These are phyloP conservation scores for Niveomyces coronatus DNA, from an alignment of 2,329 filamentous ascomycete species.

Conservation along the genomic window DNA sequence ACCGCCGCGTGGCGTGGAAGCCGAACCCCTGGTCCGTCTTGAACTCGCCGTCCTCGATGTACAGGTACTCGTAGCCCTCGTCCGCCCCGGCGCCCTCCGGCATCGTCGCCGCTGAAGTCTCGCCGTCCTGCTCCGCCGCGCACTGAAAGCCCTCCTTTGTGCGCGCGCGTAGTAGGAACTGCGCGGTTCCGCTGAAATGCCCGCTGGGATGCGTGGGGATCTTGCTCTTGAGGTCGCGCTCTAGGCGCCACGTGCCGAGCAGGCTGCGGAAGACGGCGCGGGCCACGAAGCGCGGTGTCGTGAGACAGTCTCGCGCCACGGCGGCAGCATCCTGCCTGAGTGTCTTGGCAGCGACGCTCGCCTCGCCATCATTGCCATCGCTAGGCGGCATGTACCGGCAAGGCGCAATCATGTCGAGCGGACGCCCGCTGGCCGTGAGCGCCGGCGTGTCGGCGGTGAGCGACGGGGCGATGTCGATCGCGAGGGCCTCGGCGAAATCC, in stretches of 20 bases:
- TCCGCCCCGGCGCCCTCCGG: slow-evolving; percentile 12
- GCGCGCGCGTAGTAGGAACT: slow-evolving; percentile 51
- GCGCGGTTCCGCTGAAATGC: slow-evolving; percentile 52
- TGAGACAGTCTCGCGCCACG: slow-evolving; percentile 31
- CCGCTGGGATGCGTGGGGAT: slow-evolving; percentile 52
- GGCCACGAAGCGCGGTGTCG: slow-evolving; percentile 43
- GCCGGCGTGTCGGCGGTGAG: slow-evolving; percentile 18
- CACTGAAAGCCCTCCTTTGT: slow-evolving; percentile 41
- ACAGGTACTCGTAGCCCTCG: slow-evolving; percentile 51
- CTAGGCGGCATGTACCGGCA: slow-evolving; percentile 37
- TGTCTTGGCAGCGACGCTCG: slow-evolving; percentile 26
- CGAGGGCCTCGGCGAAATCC: slow-evolving; percentile 51
- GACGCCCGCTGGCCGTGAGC: slow-evolving; percentile 29
- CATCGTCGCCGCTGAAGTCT: neutral
- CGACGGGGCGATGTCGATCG: slow-evolving; percentile 32
- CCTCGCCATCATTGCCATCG: slow-evolving; percentile 27
- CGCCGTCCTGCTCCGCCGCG: slow-evolving; percentile 13
- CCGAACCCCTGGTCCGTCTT: slow-evolving; percentile 42
- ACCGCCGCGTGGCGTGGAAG: slow-evolving; percentile 54
- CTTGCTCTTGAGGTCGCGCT: slow-evolving; percentile 43
- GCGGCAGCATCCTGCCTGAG: slow-evolving; percentile 37
- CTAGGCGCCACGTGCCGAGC: slow-evolving; percentile 58
- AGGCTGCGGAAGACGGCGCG: slow-evolving; percentile 60
- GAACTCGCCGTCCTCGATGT: slow-evolving; percentile 58
- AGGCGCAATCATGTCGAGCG: slow-evolving; percentile 46